Conservation (phyloP, 2,329 filamentous ascomycete genomes). For the Pseudogymnoascus sp. region DNA sequence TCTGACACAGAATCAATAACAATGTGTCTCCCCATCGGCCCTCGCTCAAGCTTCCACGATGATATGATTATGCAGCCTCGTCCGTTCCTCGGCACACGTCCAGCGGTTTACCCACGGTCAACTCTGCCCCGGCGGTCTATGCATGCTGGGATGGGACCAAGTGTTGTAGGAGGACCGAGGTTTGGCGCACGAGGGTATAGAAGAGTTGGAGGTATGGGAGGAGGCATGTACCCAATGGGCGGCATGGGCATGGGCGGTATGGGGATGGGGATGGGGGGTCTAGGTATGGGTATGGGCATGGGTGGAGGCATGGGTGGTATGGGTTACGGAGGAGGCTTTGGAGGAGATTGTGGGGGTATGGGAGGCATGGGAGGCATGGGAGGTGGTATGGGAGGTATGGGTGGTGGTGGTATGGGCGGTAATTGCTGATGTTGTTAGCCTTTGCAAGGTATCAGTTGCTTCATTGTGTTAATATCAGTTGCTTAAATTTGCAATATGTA, state of each 20-base stretch:
- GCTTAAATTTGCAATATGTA: not conserved
- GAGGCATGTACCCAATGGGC: not conserved
- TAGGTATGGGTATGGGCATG: not conserved
- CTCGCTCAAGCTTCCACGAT: not conserved
- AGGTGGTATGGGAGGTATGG: not conserved
- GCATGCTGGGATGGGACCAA: not conserved
- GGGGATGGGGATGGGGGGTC: not conserved
- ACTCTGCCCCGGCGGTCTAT: not conserved
- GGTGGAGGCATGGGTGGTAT: not conserved
- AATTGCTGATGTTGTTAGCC: not conserved
- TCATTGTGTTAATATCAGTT: not conserved
- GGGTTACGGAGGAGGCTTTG: not conserved
- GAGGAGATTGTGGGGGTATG: not conserved
- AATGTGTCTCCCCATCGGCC: slow-evolving; percentile 1
- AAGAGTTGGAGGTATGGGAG: not conserved
- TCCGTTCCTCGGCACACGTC: not conserved
- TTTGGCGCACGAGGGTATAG: not conserved
- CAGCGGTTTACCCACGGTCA: not conserved
- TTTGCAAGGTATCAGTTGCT: not conserved
- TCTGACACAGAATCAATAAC: not conserved
- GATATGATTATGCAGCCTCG: not conserved
- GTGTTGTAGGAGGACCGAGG: not conserved
- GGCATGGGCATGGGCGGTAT: not conserved
- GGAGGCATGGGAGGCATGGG: not conserved
- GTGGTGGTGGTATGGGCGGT: not conserved